Conservation (phyloP, 176 grass and related monocot species). For the Tuctoria greenei region DNA sequence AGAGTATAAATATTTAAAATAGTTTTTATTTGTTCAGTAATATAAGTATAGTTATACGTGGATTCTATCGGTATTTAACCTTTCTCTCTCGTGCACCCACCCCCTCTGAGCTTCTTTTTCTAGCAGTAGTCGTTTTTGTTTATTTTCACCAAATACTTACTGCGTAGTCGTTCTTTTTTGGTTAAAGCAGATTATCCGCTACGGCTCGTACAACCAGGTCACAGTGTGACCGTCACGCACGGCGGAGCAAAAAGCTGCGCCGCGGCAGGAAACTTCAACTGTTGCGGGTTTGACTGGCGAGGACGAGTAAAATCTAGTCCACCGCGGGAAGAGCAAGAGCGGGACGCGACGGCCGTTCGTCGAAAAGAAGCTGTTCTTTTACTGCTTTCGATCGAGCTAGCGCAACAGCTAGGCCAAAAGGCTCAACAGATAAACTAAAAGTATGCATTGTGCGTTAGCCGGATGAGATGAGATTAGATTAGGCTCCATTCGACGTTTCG, state of each 20-base stretch:
- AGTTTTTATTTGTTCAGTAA: no score
- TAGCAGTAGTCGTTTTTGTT: no score
- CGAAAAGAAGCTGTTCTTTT: slow-evolving; percentile 33
- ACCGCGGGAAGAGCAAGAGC: no score
- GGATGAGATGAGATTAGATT: background rate
- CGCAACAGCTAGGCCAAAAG: background rate
- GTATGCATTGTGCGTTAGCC: background rate
- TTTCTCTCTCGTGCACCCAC: no score
- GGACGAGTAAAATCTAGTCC: background rate
- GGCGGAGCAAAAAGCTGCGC: background rate
- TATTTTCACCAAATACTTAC: no score
- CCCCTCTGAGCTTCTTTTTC: no score
- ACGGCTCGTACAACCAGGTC: background rate
- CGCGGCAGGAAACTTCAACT: background rate
- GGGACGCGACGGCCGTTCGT: background rate
- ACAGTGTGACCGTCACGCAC: background rate
- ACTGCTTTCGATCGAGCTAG: slow-evolving; percentile 1
- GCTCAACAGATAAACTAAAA: background rate
- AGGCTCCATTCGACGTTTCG: background rate
- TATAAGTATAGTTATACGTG: no score
- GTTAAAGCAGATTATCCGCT: background rate
- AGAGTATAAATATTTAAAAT: no score
- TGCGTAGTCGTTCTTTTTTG: no score
- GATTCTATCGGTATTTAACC: no score
- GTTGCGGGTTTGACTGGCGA: background rate